A percentile compares a stretch with the other conserved stretches of the same genome.
These are phyloP conservation scores for Triglochin maritima DNA, from an alignment of 106 monocot species.

Conservation along the genomic window DNA sequence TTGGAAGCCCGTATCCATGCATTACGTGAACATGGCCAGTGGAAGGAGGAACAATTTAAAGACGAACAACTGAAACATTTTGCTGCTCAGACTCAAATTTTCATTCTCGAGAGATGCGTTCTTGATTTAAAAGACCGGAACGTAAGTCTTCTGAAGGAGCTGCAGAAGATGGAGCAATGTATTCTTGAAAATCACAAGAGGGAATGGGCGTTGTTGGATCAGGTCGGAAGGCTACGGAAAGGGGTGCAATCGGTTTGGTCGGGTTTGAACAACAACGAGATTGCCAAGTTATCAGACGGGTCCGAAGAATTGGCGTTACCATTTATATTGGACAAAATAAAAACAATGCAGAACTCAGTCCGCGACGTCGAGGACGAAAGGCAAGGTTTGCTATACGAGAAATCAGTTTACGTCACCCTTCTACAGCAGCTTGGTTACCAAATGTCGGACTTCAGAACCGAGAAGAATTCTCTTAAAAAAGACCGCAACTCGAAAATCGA, in stretches of 20 bases:
- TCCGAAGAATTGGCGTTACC: constrained; percentile 27
- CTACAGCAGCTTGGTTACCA: constrained; percentile 34
- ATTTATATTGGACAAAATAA: constrained; percentile 27
- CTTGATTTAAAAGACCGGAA: constrained; percentile 42
- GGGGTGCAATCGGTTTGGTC: constrained; percentile 31
- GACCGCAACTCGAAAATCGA: constrained; percentile 21
- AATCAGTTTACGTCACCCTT: constrained; percentile 42
- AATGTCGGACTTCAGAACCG: constrained; percentile 21
- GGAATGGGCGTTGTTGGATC: constrained; percentile 15
- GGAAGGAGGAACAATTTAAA: constrained; percentile 37
- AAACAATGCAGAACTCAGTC: constrained; percentile 22
- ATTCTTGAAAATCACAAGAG: constrained; percentile 16
- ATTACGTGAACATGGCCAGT: constrained; percentile 28
- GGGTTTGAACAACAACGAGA: constrained; percentile 13
- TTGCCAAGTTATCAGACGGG: constrained; percentile 6
- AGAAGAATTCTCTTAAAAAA: constrained; percentile 32
- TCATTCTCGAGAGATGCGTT: constrained; percentile 42
- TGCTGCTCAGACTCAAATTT: constrained; percentile 26
- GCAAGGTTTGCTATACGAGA: constrained; percentile 30
- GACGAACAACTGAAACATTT: constrained; percentile 29
- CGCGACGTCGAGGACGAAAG: constrained; percentile 37
- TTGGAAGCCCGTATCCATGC: constrained; percentile 25
- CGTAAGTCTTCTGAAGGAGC: constrained; percentile 28
- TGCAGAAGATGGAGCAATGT: constrained; percentile 35
- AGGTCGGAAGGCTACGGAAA: constrained; percentile 37